These are phyloP conservation scores for Rosellinia necatrix DNA, from an alignment of 2,329 filamentous ascomycete species.

Conservation along the genomic window DNA sequence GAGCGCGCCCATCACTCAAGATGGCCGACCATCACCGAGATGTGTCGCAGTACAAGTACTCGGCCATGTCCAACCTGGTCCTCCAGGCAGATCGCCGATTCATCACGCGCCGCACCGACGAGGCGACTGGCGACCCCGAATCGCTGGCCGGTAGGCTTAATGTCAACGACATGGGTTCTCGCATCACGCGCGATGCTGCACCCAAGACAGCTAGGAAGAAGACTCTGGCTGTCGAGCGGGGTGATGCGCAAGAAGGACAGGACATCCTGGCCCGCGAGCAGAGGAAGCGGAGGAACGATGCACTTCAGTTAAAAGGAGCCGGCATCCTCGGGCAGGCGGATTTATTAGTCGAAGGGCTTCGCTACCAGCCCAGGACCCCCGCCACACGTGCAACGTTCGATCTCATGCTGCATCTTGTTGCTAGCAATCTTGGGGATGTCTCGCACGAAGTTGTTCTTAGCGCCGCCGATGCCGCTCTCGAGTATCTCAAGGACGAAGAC, in stretches of 20 bases:
- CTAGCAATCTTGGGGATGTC: constrained; percentile 87
- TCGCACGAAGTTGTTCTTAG: constrained; percentile 90
- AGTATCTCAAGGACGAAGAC: constrained; percentile 92
- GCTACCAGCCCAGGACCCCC: constrained; percentile 87
- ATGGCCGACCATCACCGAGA: constrained; percentile 80
- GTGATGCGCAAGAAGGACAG: constrained; percentile 76
- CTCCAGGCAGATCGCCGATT: constrained; percentile 99
- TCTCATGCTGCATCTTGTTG: constrained; percentile 88
- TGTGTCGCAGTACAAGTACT: constrained; percentile 98
- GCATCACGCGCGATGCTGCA: constrained; percentile 77
- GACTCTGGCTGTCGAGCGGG: constrained; percentile 72
- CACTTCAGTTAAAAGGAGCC: constrained; percentile 69
- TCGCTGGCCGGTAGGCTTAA: constrained; percentile 93
- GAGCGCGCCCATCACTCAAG: constrained; percentile 38
- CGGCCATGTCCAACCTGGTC: constrained; percentile 99
- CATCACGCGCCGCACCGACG: constrained; percentile 87
- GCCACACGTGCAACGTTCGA: constrained; percentile 94
- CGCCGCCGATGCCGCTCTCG: constrained; percentile 88
- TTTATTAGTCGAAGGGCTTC: constrained; percentile 85
- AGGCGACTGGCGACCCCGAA: constrained; percentile 95
- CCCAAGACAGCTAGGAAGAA: constrained; percentile 78
- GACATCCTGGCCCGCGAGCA: constrained; percentile 84
- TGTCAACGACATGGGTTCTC: constrained; percentile 91
- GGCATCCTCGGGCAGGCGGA: constrained; percentile 85
- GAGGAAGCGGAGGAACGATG: constrained; percentile 82